phyloP scores from a whole-genome alignment of 805 yeast genomes.

The Wickerhamia fluorescens region DNA sequence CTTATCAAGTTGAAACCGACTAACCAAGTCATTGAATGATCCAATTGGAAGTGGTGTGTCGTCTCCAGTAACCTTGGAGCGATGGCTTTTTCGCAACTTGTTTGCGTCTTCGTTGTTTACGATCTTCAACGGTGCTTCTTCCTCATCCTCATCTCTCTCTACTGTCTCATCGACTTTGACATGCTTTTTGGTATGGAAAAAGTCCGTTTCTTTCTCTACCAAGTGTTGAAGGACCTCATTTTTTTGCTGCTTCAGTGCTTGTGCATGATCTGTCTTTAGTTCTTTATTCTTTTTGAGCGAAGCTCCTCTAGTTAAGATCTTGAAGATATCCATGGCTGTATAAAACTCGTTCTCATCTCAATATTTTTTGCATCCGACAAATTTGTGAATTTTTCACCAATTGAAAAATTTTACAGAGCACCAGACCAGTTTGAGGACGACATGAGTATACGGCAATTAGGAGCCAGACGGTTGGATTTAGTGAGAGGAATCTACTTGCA shows the following conservation, averaged over 20 bases:
- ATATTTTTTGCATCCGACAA: too few relatives aligned
- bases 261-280: slow-evolving; percentile 35
- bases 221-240: slow-evolving; percentile 38
- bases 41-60: slow-evolving; percentile 91
- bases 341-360: too few relatives aligned
- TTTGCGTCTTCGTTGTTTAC: slow-evolving; percentile 52
- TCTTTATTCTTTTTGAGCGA: slow-evolving; percentile 54
- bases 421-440: too few relatives aligned
- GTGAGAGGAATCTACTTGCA: slow-evolving; percentile 34
- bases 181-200: slow-evolving; percentile 58
- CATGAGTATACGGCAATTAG: slow-evolving; percentile 11
- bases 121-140: slow-evolving; percentile 38
- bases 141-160: slow-evolving; percentile 21
- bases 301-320: slow-evolving; percentile 82
- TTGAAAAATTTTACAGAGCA: slow-evolving; percentile 3
- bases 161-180: slow-evolving; percentile 13
- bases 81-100: slow-evolving; percentile 50
- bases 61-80: slow-evolving; percentile 69
- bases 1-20: slow-evolving; percentile 59
- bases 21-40: slow-evolving; percentile 72
- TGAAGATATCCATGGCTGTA: slow-evolving; percentile 75
- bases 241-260: slow-evolving; percentile 23
- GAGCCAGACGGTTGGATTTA: slow-evolving; percentile 5
- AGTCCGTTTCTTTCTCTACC: slow-evolving; percentile 72
- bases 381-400: slow-evolving; percentile 3